phyloP scores from a whole-genome alignment of 345 rosid genomes.

The Bruguiera gymnorhiza region DNA sequence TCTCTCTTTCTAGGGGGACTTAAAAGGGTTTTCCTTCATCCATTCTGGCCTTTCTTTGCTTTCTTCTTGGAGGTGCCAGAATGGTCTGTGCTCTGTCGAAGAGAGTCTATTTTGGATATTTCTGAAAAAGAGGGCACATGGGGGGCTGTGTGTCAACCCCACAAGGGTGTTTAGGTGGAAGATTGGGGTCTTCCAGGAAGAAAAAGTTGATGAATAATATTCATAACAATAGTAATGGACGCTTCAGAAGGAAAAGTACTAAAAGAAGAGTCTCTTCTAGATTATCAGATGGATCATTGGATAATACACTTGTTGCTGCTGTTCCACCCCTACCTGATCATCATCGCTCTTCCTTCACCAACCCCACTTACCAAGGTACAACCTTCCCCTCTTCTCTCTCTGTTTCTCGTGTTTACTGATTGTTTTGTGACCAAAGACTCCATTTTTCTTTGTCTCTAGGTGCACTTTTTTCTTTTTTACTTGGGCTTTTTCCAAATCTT shows the following conservation, averaged over 20 bases:
- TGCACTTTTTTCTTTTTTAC: not conserved
- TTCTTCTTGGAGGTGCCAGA: not conserved
- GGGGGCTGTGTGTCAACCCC: conserved; percentile 85
- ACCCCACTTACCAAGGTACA: conserved; percentile 59
- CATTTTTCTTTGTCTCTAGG: not conserved
- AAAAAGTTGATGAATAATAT: conserved; percentile 7
- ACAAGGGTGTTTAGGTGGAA: conserved; percentile 58
- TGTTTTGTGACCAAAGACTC: not conserved
- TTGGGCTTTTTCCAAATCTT: not conserved
- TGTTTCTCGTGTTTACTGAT: not conserved
- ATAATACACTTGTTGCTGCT: conserved; percentile 30
- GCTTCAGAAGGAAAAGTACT: conserved; percentile 41
- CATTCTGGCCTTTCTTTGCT: not conserved
- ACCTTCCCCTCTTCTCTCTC: not conserved
- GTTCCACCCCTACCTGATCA: conserved; percentile 28
- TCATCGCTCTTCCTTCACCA: conserved; percentile 47
- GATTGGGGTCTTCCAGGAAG: conserved; percentile 52
- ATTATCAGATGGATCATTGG: conserved; percentile 54
- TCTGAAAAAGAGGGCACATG: conserved; percentile 33
- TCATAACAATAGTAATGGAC: conserved; percentile 5
- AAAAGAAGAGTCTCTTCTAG: conserved; percentile 47
- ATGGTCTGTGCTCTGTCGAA: not conserved
- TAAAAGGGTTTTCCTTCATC: not conserved
- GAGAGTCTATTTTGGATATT: conserved; percentile 21
- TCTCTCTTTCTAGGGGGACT: not conserved